Base-by-base conservation (phyloP, 352 stramenopile species). In the Phytophthora pluvialis region DNA sequence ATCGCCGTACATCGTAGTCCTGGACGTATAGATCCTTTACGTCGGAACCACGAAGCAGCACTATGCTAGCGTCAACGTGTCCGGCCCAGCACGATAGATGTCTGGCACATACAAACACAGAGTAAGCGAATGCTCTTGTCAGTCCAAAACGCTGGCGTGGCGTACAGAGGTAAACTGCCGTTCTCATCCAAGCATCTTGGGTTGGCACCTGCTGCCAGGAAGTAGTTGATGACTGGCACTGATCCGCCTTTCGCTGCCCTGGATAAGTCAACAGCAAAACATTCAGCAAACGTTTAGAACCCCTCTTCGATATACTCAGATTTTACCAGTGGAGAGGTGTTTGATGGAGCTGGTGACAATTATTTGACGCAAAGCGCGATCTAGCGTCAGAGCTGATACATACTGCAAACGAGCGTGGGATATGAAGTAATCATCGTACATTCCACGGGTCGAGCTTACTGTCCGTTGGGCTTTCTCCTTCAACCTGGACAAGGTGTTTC, bases 211-310 rank as follows among this genome's bases (percentile, higher is more conserved):
- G 68, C 64, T 25, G 51, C 33, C 3, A 93, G 47, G 1, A 93
- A 60, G 36, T 86, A 90, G 42, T 86, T 76, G 9, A 93, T 65
- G 5, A 90, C 78, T 1, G 59, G 53, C 3, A 59, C 53, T 4
- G 61, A 68, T 3, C 82, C 82, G 29, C 82, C 84, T 67, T 93
- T 93, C 1, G 84, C 82, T 45, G 82, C 84, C 84, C 84, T 93
- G 39, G 1, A 45, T 26, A 55, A 25, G 6, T 16, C 11, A 15
- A 32, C 15, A 56, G 10, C 29, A 28, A 28, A 13, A 40, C 32
- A 52, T 21, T 21, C 21, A 21, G 21, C 21, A 21, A 21, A 21
- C 21, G 21, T 21, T 21, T 21, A 21, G 21, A 21, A 2, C n/a
- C 33, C 32, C n/a, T 13, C 11, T 32, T 32, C 26, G n/a, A 15